phyloP scores from a whole-genome alignment of 139 green algal species.

The Chlamydomonas applanata region DNA sequence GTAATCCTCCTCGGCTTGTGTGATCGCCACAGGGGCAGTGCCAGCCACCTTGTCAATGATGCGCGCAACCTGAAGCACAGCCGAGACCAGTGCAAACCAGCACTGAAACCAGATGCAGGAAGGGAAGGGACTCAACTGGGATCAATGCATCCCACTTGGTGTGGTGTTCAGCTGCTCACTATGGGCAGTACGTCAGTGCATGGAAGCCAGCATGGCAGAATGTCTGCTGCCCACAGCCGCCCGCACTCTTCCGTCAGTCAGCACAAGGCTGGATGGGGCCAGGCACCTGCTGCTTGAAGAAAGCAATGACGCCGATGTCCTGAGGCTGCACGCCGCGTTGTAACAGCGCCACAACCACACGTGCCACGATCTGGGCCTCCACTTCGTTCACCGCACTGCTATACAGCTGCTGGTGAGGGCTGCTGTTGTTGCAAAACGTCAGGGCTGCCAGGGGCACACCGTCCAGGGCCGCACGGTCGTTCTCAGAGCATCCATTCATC shows the following conservation, averaged over 20 bases:
- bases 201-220: no score
- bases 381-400: not conserved
- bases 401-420: not conserved
- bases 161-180: no score
- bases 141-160: no score
- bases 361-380: slow-evolving; percentile 43
- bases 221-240: not conserved
- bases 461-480: slow-evolving; percentile 48
- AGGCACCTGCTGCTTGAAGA: no score
- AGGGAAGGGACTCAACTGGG: no score
- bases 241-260: no score
- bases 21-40: no score
- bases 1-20: no score
- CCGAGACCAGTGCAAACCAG: not conserved
- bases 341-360: slow-evolving; percentile 35
- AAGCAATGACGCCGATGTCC: slow-evolving; percentile 76
- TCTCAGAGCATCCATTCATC: slow-evolving; percentile 52
- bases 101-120: not conserved
- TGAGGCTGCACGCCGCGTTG: slow-evolving; percentile 12
- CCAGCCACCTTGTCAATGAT: no score
- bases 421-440: slow-evolving; percentile 17
- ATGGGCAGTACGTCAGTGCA: no score
- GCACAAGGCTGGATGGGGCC: no score
- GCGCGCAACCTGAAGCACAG: not conserved
- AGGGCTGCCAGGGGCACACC: not conserved